Evolutionary conservation across 768 basidiomycete species (phyloP).

Genomic region (Clitopilus passeckerianus): DNA sequence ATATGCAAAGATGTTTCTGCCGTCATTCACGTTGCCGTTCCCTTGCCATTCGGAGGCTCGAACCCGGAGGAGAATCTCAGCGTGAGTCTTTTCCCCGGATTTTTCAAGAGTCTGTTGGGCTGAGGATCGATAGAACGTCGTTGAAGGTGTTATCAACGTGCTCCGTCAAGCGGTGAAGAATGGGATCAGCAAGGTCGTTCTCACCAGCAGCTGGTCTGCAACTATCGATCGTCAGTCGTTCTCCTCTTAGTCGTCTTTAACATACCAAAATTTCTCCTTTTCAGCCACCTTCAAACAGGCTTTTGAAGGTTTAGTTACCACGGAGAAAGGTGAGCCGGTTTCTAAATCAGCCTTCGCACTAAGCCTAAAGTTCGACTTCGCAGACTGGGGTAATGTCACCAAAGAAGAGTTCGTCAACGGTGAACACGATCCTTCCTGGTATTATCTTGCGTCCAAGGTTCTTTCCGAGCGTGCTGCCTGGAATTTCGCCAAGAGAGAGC

Average conservation of each 20-base stretch:
- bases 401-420: constrained; percentile 21
- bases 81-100: constrained; percentile 1
- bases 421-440: constrained; percentile 11
- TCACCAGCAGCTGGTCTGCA: constrained; percentile 24
- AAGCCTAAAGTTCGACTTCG: neutral
- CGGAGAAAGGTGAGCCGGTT: constrained; percentile 16
- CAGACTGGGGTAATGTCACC: constrained; percentile 29
- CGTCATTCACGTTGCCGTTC: constrained; percentile 32
- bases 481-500: constrained; percentile 30
- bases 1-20: constrained; percentile 25
- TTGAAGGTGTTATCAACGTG: constrained; percentile 30
- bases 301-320: constrained; percentile 14
- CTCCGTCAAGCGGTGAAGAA: constrained; percentile 28
- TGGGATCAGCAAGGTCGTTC: constrained; percentile 22
- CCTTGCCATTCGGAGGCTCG: constrained; percentile 13
- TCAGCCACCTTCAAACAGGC: constrained; percentile 10
- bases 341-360: neutral
- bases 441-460: constrained; percentile 31
- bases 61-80: constrained; percentile 10
- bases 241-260: neutral
- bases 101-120: neutral
- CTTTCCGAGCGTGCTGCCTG: constrained; percentile 32
- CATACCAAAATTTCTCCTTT: neutral
- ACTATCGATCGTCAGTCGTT: constrained; percentile 12
- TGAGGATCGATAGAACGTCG: constrained; percentile 16